Base-by-base conservation (phyloP, 2,329 filamentous ascomycete species). In the Cordyceps farinosa region DNA sequence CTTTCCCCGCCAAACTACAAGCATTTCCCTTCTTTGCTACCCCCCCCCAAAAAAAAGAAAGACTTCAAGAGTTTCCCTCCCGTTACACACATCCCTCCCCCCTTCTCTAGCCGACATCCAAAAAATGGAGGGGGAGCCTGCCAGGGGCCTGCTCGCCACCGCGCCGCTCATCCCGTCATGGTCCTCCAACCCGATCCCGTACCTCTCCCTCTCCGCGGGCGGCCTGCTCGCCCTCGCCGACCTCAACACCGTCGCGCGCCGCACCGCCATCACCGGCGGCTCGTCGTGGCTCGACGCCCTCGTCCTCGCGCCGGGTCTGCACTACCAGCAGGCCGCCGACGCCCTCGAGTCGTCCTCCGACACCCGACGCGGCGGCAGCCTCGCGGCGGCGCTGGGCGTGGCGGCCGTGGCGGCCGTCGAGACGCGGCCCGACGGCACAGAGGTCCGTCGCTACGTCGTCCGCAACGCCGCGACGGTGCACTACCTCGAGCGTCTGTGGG, bases 191-290 rank as follows among this genome's bases (percentile, higher is more conserved):
- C 82, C 81, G 1, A 78, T 84, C 17, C 79, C 80, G 1, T 67
- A 69, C 30, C 70, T 84, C 56, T 71, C 76, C 3, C 74, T 84
- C 67, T 81, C 80, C 0, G 79, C 83, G 1, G 79, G 80, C 9
- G 85, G 84, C 8, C 78, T 87, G 9, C 73, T 88, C 29, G 83
- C 82, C 8, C 80, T 88, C 17, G 85, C 85, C 3, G 84, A 87
- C 65, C 78, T 88, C 45, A 76, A 78, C 42, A 85, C 82, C 2
- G 76, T 87, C 32, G 81, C 83, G 6, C 76, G 82, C 53, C 79
- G 84, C 7, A 87, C 85, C 2, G 80, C 79, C 17, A 76, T 87
- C 51, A 80, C 78, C 2, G 85, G 85, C 32, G 83, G 82, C 3
- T 82, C 84, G 1, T 81, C 79, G 2, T 83, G 82, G 76, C 74